These are phyloP conservation scores for Tetrapisispora fleetii DNA, from an alignment of 805 yeast genomes.

Conservation along the genomic window DNA sequence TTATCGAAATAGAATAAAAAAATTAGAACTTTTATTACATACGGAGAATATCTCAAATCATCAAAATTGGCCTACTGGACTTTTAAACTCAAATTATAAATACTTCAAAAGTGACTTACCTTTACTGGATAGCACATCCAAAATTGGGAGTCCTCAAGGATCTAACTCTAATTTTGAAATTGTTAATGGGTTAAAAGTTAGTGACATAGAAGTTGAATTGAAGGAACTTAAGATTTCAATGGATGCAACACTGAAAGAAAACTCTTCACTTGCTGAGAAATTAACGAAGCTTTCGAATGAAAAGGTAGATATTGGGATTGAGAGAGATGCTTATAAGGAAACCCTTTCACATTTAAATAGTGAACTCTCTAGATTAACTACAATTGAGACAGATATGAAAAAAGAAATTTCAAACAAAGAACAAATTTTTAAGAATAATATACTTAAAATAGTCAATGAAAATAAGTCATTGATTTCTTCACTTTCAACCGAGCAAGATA, in stretches of 20 bases:
- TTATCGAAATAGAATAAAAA: constrained; percentile 61
- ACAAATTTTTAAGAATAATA: constrained; percentile 5
- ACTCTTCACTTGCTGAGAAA: neutral
- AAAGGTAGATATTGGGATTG: constrained; percentile 17
- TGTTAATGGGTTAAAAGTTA: neutral
- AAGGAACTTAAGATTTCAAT: constrained; percentile 5
- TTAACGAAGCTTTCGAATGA: constrained; percentile 2
- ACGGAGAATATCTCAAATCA: constrained; percentile 56
- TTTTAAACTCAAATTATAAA: constrained; percentile 15
- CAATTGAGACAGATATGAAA: constrained; percentile 8
- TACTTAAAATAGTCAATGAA: neutral
- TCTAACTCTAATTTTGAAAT: neutral
- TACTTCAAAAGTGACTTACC: neutral
- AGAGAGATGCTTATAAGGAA: constrained; percentile 24
- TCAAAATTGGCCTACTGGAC: constrained; percentile 37
- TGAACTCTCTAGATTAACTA: constrained; percentile 22
- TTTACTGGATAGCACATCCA: constrained; percentile 1
- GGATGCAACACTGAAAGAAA: constrained; percentile 1
- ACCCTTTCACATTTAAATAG: constrained; percentile 18
- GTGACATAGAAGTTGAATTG: constrained; percentile 2
- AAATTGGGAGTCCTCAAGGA: neutral
- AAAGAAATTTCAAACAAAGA: constrained; percentile 2
- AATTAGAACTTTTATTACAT: constrained; percentile 68
- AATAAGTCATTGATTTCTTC: neutral
- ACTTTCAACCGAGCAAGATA: neutral